phyloP scores from a whole-genome alignment of 2,329 filamentous ascomycete genomes.

The Fusarium mangiferae region DNA sequence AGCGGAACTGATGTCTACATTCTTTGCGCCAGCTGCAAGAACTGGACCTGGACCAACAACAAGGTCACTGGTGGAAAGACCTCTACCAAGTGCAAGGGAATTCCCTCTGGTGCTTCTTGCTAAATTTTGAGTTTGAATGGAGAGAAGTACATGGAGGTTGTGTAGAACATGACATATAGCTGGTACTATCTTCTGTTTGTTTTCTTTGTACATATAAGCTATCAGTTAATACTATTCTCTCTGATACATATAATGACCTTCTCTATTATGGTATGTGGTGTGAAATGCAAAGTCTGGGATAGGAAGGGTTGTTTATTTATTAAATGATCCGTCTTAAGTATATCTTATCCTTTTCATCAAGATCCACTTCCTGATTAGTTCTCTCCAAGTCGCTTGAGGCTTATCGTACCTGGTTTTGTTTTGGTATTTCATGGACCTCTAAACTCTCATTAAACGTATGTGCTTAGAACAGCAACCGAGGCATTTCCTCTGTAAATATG shows the following conservation, averaged over 20 bases:
- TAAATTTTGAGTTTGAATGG: not conserved
- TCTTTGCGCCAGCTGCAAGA: constrained; percentile 61
- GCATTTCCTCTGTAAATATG: too few relatives aligned
- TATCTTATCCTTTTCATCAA: too few relatives aligned
- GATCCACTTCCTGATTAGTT: too few relatives aligned
- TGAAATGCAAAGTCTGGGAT: not conserved
- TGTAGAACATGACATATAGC: not conserved
- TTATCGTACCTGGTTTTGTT: too few relatives aligned
- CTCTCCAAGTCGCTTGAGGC: too few relatives aligned
- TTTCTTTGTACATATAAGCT: not conserved
- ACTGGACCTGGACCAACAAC: constrained; percentile 64
- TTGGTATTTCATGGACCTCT: too few relatives aligned
- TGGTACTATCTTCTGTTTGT: not conserved
- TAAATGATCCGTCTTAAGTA: too few relatives aligned
- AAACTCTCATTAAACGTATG: too few relatives aligned
- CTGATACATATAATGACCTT: fast-evolving
- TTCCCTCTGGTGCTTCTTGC: constrained; percentile 43
- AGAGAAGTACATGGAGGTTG: not conserved
- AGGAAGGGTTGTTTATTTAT: too few relatives aligned
- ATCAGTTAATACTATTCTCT: not conserved
- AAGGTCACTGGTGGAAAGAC: constrained; percentile 62
- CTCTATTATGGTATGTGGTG: fast-evolving
- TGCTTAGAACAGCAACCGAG: too few relatives aligned
- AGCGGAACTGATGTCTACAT: constrained; percentile 60
- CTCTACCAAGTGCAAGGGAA: constrained; percentile 41